These are phyloP conservation scores for Zarea fungicola DNA, from an alignment of 2,329 filamentous ascomycete genomes.

Conservation along the genomic window DNA sequence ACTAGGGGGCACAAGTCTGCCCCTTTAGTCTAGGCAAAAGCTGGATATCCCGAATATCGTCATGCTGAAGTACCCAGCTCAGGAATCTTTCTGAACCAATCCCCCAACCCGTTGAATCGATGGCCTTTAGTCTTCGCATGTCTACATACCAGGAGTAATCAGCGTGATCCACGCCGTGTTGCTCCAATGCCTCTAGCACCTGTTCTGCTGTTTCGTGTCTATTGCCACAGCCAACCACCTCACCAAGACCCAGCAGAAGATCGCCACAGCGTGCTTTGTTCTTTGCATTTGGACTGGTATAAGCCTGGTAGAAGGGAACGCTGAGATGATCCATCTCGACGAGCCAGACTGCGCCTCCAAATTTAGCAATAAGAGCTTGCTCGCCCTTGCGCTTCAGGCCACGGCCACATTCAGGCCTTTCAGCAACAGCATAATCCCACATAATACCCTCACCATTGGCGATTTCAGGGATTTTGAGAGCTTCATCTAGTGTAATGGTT, in stretches of 20 bases:
- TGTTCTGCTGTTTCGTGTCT: not conserved
- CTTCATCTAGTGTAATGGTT: not conserved
- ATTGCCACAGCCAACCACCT: not conserved
- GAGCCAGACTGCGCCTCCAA: constrained; percentile 3
- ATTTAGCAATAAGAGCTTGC: not conserved
- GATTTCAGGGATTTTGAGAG: not conserved
- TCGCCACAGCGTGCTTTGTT: not conserved
- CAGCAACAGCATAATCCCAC: constrained; percentile 5
- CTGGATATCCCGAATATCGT: not conserved
- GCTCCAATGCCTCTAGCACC: not conserved
- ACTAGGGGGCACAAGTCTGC: not conserved
- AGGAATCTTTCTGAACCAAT: not conserved
- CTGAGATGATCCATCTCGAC: constrained; percentile 5
- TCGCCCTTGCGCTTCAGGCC: constrained; percentile 5
- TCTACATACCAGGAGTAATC: not conserved
- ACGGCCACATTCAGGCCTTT: constrained; percentile 1
- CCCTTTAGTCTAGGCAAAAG: not conserved
- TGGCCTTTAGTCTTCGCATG: not conserved
- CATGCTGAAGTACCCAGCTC: not conserved
- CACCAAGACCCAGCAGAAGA: not conserved
- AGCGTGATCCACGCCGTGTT: not conserved
- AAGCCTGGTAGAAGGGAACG: constrained; percentile 1
- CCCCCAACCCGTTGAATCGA: not conserved
- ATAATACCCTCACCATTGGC: not conserved
- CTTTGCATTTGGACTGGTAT: not conserved